These are phyloP conservation scores for Oehlia diaphana DNA, from an alignment of 192 early-diverging fungal species.

Conservation along the genomic window DNA sequence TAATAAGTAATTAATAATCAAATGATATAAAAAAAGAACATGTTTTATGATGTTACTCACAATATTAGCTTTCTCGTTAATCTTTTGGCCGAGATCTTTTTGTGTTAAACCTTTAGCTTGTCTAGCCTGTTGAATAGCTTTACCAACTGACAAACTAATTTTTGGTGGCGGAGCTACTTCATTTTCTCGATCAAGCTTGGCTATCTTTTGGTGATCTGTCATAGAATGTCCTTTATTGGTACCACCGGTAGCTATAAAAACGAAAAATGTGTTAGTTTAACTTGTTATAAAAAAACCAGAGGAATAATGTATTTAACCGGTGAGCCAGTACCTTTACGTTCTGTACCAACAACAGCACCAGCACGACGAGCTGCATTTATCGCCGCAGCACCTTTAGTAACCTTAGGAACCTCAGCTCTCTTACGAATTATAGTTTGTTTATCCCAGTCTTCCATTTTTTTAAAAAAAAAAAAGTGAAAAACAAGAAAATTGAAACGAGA, in stretches of 20 bases:
- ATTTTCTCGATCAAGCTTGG: slow-evolving; percentile 85
- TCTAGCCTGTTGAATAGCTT: slow-evolving; percentile 83
- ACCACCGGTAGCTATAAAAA: slow-evolving; percentile 30
- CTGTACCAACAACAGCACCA: slow-evolving; percentile 68
- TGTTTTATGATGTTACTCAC: slow-evolving; percentile 36
- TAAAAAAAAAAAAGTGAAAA: background rate
- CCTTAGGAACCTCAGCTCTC: slow-evolving; percentile 59
- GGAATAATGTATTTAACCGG: background rate
- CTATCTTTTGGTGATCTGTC: slow-evolving; percentile 73
- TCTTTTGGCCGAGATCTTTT: slow-evolving; percentile 83
- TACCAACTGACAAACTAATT: slow-evolving; percentile 70
- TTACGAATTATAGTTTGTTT: slow-evolving; percentile 79
- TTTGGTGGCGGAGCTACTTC: slow-evolving; percentile 74
- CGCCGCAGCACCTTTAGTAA: slow-evolving; percentile 59
- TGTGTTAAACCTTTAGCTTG: slow-evolving; percentile 77
- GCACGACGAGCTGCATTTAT: slow-evolving; percentile 75
- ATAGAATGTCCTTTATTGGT: slow-evolving; percentile 63
- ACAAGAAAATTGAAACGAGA: no score
- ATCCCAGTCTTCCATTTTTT: slow-evolving; percentile 62
- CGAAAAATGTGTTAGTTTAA: background rate
- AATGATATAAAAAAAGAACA: background rate
- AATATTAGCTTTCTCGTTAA: slow-evolving; percentile 92
- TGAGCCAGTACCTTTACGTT: slow-evolving; percentile 63
- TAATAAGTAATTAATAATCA: background rate
- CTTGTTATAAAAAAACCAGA: background rate